phyloP scores from a whole-genome alignment of 495 filamentous ascomycete species.

The Daldinia caldariorum region DNA sequence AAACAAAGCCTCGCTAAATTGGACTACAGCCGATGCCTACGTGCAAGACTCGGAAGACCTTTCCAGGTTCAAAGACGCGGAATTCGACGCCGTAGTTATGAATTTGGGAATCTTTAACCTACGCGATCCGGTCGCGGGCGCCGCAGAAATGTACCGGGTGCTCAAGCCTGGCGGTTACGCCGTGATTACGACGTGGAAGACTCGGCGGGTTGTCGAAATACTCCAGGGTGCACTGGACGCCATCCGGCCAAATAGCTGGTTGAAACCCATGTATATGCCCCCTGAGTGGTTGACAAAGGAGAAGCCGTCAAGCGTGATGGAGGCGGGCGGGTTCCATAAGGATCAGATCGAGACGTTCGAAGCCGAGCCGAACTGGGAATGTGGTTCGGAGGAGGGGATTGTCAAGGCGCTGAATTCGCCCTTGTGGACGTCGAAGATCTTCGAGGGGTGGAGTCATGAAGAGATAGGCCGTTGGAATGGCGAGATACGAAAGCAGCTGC shows the following conservation, averaged over 20 bases:
- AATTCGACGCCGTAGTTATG: constrained; percentile 46
- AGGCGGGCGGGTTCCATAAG: constrained; percentile 24
- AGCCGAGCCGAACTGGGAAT: constrained; percentile 33
- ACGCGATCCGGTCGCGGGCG: constrained; percentile 32
- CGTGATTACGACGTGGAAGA: constrained; percentile 49
- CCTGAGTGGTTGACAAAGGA: constrained; percentile 40
- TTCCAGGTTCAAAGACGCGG: constrained; percentile 34
- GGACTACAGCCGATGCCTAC: constrained; percentile 30
- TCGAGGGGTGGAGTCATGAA: constrained; percentile 47
- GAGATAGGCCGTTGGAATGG: constrained; percentile 40
- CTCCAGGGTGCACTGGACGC: constrained; percentile 22
- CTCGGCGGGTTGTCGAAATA: constrained; percentile 16
- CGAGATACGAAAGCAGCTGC: constrained; percentile 47
- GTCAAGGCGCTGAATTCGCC: constrained; percentile 34
- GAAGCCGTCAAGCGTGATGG: constrained; percentile 33
- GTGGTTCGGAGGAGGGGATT: constrained; percentile 21
- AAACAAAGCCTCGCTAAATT: constrained; percentile 31
- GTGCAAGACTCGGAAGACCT: constrained; percentile 40
- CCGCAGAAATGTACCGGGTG: constrained; percentile 46
- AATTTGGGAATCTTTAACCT: constrained; percentile 44
- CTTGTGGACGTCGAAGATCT: constrained; percentile 41
- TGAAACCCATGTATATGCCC: constrained; percentile 27
- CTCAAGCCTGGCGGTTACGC: constrained; percentile 48
- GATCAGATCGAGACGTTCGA: constrained; percentile 23
- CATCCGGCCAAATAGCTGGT: constrained; percentile 23